Percentiles rank a stretch among this genome's conserved stretches.
Conservation (phyloP, 345 rosid species). For the Carallia brachiata region DNA sequence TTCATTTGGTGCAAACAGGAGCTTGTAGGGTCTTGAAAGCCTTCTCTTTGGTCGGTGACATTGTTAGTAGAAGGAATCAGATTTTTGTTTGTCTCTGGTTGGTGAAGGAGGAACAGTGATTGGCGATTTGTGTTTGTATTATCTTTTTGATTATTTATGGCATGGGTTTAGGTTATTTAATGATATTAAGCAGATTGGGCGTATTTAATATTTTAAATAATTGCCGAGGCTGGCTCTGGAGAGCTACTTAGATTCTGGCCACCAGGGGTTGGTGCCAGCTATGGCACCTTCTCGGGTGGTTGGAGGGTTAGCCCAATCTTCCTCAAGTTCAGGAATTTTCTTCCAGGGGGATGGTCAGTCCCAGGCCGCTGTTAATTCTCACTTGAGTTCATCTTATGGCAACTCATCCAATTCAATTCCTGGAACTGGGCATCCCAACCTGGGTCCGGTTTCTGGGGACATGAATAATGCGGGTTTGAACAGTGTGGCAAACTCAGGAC, state of each 20-base stretch:
- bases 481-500: conserved; percentile 1
- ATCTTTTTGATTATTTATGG: conserved; percentile 8
- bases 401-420: conserved; percentile 74
- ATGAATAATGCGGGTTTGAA: neutral
- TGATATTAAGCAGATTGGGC: conserved; percentile 31
- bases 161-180: conserved; percentile 17
- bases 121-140: conserved; percentile 12
- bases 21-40: conserved; percentile 23
- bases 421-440: conserved; percentile 45
- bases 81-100: conserved; percentile 25
- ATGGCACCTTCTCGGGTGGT: conserved; percentile 79
- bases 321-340: conserved; percentile 92
- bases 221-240: conserved; percentile 66
- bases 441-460: neutral
- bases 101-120: conserved; percentile 28
- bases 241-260: conserved; percentile 61
- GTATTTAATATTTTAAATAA: conserved; percentile 24
- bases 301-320: conserved; percentile 83
- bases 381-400: conserved; percentile 75
- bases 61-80: conserved; percentile 20
- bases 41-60: conserved; percentile 26
- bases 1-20: conserved; percentile 28
- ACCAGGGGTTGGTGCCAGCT: conserved; percentile 52
- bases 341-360: conserved; percentile 96
- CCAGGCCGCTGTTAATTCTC: conserved; percentile 79